A percentile compares a stretch with the other conserved stretches of the same genome.
phyloP scores from a whole-genome alignment of 352 stramenopile genomes.

The Phytophthora sojae region DNA sequence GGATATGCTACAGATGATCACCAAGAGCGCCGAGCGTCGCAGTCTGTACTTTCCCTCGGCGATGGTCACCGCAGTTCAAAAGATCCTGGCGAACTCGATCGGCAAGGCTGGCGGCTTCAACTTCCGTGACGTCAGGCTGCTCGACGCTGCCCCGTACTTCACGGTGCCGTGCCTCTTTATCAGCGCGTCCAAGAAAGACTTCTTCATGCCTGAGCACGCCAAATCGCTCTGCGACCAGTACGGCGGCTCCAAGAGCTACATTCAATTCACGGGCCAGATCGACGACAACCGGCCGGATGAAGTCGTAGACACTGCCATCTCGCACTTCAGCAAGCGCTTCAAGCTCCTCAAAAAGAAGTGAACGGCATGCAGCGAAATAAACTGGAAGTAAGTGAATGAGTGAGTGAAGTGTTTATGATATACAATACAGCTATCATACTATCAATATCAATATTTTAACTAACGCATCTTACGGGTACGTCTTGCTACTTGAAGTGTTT shows the following conservation, averaged over 20 bases:
- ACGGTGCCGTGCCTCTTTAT: conserved; percentile 71
- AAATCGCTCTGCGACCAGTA: conserved; percentile 62
- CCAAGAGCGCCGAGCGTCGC: conserved; percentile 73
- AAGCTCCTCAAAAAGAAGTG: conserved; percentile 26
- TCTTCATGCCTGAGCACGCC: conserved; percentile 72
- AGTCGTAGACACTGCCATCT: conserved; percentile 51
- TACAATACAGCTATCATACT: not conserved
- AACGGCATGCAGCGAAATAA: not conserved
- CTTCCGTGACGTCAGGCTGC: conserved; percentile 58
- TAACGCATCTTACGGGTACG: too few species aligned
- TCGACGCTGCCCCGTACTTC: conserved; percentile 54
- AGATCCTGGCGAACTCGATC: conserved; percentile 75
- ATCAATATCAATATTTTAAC: not conserved
- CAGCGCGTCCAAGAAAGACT: conserved; percentile 75
- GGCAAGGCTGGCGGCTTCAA: conserved; percentile 67
- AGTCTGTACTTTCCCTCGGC: conserved; percentile 65
- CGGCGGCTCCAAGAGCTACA: conserved; percentile 63
- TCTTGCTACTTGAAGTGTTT: too few species aligned
- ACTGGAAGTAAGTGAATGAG: not conserved
- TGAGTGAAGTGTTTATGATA: not conserved
- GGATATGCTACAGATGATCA: conserved; percentile 79
- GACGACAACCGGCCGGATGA: conserved; percentile 67
- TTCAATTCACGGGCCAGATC: conserved; percentile 63
- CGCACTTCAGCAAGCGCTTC: conserved; percentile 46
- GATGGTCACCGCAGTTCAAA: conserved; percentile 74